phyloP scores from a whole-genome alignment of 2,329 filamentous ascomycete species.

The Dothidotthia symphoricarpi region DNA sequence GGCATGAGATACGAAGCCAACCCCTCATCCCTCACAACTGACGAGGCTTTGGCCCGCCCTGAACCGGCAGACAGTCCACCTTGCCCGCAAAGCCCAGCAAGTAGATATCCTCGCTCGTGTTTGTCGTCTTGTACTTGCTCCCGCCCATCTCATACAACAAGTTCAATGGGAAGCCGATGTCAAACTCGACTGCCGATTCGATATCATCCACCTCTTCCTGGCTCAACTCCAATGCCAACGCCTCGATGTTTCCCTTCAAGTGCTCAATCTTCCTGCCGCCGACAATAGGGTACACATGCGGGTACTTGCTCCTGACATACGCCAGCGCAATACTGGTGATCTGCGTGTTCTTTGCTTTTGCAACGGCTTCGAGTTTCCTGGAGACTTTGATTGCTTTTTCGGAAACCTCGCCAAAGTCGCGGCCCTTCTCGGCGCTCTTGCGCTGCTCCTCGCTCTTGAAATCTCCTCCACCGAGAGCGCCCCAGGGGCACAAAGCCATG shows the following conservation, averaged over 20 bases:
- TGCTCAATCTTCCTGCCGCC: constrained; percentile 72
- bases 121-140: constrained; percentile 28
- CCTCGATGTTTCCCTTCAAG: constrained; percentile 63
- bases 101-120: constrained; percentile 29
- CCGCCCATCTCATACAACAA: constrained; percentile 41
- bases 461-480: constrained; percentile 51
- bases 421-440: constrained; percentile 34
- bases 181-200: constrained; percentile 53
- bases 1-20: no score
- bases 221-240: constrained; percentile 51
- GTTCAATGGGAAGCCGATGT: constrained; percentile 55
- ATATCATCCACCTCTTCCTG: constrained; percentile 56
- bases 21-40: constrained; percentile 6
- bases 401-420: constrained; percentile 40
- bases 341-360: constrained; percentile 54
- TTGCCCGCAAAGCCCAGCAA: constrained; percentile 30
- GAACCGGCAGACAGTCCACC: constrained; percentile 26
- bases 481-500: constrained; percentile 60
- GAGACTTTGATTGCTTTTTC: constrained; percentile 55
- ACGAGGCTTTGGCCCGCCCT: constrained; percentile 29
- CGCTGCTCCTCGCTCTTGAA: constrained; percentile 46
- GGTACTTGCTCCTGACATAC: constrained; percentile 69
- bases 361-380: constrained; percentile 59
- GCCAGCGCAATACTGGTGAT: constrained; percentile 65
- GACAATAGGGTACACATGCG: constrained; percentile 72